Base-by-base conservation (phyloP, 257 asterid genomes). In the Eucommia ulmoides region DNA sequence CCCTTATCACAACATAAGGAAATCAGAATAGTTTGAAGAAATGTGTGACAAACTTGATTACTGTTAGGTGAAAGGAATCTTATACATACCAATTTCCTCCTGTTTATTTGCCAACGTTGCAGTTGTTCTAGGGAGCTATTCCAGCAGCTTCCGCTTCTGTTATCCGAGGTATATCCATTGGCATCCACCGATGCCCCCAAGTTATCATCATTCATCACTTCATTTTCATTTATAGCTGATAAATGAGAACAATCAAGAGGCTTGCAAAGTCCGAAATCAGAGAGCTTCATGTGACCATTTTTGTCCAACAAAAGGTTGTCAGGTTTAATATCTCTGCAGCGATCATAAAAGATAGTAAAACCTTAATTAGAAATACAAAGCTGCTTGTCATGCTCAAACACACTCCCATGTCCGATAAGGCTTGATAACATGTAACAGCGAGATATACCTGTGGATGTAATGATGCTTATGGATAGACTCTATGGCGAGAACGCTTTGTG, bases 81-180 rank as follows among this genome's bases (percentile, higher is more conserved):
- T 12, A n/a, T 23, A 45, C 80, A 79, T 74, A 86, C 96, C 75
- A 86, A 68, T 68, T 80, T 86, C 64, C 94, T 75, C 61, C 94
- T 70, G 65, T 86, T 86, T 80, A 65, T 69, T 67, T 86, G 83
- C 96, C 96, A 86, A 68, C 83, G 96, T 61, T 86, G 89, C 72
- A 86, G 73, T 70, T 86, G 94, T 64, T 86, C 94, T 2, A 50
- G 75, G 52, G 96, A 81, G 64, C 92, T 86, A 58, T 78, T 80
- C 93, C 96, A 86, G 26, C 44, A 65, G 53, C 72, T 74, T 59
- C 72, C 78, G 57, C 65, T 62, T 20, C 68, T 71, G 54, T 82
- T 68, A 56, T 76, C 82, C 29, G 85, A 65, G 49, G 74, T 65
- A 58, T 71, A 23, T 20, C 59, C 70, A 64, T 65, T 75, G 20